Evolutionary conservation across 495 filamentous ascomycete genomes (phyloP).

Genomic region (Penicillium parvum): DNA sequence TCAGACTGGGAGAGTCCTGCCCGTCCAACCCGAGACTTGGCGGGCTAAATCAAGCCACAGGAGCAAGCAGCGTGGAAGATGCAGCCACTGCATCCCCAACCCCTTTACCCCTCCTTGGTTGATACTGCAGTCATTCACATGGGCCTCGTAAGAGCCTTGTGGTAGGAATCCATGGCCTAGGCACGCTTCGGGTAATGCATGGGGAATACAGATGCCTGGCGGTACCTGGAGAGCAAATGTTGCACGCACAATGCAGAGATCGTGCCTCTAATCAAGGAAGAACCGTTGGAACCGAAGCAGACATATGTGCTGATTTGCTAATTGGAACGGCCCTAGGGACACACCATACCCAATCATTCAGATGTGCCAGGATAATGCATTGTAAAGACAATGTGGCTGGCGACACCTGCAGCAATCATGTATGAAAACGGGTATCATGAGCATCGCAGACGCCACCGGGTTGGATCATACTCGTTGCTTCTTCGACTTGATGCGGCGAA

Average conservation of each 20-base stretch:
- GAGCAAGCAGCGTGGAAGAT: conserved; percentile 10
- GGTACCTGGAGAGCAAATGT: no score
- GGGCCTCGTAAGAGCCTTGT: no score
- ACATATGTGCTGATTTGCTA: background rate
- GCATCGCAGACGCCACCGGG: conserved; percentile 1
- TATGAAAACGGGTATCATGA: background rate
- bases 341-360: background rate
- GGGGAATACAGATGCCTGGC: no score
- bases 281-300: no score
- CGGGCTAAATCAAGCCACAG: conserved; percentile 27
- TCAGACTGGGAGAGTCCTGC: no score
- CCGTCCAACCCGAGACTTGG: conserved; percentile 25
- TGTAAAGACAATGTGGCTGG: conserved; percentile 14
- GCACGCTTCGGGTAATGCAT: no score
- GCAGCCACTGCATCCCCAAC: conserved; percentile 14
- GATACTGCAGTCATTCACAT: background rate
- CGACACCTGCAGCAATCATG: conserved; percentile 2
- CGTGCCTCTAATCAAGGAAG: no score
- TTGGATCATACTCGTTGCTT: background rate
- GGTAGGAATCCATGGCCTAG: no score
- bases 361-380: conserved; percentile 13
- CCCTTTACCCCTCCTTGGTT: conserved; percentile 8
- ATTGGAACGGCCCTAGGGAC: background rate
- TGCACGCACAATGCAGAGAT: no score
- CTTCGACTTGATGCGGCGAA: background rate